A percentile compares a stretch with the other conserved stretches of the same genome.
Evolutionary conservation across 1,284 basidiomycete genomes (phyloP).

Genomic region (Pyrrhoderma noxium): DNA sequence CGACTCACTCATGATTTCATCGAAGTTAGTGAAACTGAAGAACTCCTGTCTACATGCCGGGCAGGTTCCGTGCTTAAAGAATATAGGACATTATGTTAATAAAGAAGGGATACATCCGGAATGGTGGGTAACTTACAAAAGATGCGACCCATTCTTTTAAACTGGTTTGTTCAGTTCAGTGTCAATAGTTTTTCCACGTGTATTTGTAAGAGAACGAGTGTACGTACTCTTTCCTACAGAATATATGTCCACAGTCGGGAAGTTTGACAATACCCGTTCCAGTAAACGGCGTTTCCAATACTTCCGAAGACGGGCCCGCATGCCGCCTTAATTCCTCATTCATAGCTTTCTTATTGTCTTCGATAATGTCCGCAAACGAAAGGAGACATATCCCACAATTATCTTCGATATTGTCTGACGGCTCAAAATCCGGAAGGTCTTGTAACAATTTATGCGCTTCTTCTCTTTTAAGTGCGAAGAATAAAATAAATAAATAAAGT

Average conservation of each 20-base stretch:
- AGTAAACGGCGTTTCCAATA: slow-evolving; percentile 1
- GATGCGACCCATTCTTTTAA: slow-evolving; percentile 58
- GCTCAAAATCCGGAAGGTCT: slow-evolving; percentile 7
- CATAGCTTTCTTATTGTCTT: slow-evolving; percentile 23
- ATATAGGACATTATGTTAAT: slow-evolving; percentile 5
- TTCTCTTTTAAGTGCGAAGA: no score
- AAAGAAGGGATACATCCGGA: slow-evolving; percentile 4
- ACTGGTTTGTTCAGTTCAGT: slow-evolving; percentile 30
- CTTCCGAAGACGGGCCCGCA: slow-evolving; percentile 14
- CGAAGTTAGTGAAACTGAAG: slow-evolving; percentile 41
- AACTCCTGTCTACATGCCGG: slow-evolving; percentile 58
- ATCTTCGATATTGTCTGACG: slow-evolving; percentile 32
- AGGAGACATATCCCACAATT: slow-evolving; percentile 58
- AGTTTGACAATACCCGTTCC: slow-evolving; percentile 47
- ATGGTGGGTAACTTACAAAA: slow-evolving; percentile 31
- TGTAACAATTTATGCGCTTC: slow-evolving; percentile 6
- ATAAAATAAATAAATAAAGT: no score
- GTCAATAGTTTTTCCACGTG: no score
- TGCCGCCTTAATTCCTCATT: slow-evolving; percentile 16
- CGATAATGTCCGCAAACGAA: slow-evolving; percentile 39
- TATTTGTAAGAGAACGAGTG: slow-evolving; percentile 5
- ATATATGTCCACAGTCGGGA: slow-evolving; percentile 52
- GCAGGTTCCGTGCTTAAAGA: slow-evolving; percentile 56
- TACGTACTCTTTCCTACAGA: slow-evolving; percentile 58
- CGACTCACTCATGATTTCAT: slow-evolving; percentile 54